Percentiles rank a stretch among this genome's conserved stretches.
Evolutionary conservation across 2,329 filamentous ascomycete genomes (phyloP).

Genomic region (Lachnum nothofagi): DNA sequence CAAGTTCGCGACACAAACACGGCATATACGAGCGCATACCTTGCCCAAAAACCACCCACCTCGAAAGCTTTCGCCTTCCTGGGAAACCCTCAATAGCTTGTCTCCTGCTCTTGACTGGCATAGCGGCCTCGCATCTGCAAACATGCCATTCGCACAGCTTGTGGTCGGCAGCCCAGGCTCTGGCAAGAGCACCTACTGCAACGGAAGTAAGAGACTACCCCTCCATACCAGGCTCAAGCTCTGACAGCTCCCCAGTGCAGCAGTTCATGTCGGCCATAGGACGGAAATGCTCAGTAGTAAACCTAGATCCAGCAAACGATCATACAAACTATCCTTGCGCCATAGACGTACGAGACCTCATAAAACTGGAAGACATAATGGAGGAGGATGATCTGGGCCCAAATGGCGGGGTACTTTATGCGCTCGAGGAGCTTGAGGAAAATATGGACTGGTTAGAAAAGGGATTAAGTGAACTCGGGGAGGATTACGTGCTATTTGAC

Average conservation of each 20-base stretch:
- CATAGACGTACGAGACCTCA: constrained; percentile 81
- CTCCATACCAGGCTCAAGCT: not conserved
- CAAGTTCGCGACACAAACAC: no score
- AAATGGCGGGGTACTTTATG: constrained; percentile 88
- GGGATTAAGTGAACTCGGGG: constrained; percentile 70
- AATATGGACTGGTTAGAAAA: constrained; percentile 90
- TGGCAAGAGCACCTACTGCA: constrained; percentile 96
- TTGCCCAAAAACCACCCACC: no score
- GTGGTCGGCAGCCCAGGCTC: constrained; percentile 91
- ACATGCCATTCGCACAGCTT: constrained; percentile 45
- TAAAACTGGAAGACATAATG: constrained; percentile 95
- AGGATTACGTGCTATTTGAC: constrained; percentile 93
- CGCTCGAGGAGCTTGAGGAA: constrained; percentile 88
- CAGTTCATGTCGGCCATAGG: constrained; percentile 96
- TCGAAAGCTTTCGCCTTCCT: not conserved
- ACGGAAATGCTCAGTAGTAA: constrained; percentile 89
- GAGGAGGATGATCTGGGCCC: constrained; percentile 81
- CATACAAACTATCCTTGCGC: constrained; percentile 82
- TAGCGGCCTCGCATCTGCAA: not conserved
- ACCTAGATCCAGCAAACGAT: constrained; percentile 96
- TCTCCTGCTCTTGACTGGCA: not conserved
- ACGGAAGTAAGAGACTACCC: constrained; percentile 63
- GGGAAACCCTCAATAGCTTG: not conserved
- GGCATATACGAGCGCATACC: no score
- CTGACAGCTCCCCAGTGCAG: constrained; percentile 57